phyloP scores from a whole-genome alignment of 1,284 basidiomycete species.

The Mycena sp. region DNA sequence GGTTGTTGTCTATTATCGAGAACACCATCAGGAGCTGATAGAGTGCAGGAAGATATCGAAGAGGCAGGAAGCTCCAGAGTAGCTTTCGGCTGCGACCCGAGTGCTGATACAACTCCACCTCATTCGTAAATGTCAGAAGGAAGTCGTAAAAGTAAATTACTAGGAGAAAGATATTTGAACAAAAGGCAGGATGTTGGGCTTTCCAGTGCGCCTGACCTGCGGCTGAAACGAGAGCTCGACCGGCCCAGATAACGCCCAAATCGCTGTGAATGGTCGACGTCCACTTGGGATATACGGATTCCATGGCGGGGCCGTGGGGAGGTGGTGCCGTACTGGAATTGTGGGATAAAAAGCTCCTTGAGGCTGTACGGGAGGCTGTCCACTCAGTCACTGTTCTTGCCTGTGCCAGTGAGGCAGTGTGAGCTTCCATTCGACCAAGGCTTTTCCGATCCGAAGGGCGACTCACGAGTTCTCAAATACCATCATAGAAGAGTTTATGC shows the following conservation, averaged over 20 bases:
- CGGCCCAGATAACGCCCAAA: not conserved
- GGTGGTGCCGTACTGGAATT: no score
- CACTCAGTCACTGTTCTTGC: no score
- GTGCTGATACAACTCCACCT: constrained; percentile 12
- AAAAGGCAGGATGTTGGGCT: not conserved
- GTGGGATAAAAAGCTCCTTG: no score
- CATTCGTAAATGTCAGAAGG: not conserved
- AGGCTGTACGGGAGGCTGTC: no score
- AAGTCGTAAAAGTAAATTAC: constrained; percentile 14
- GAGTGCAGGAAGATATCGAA: constrained; percentile 6
- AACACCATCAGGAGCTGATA: constrained; percentile 15
- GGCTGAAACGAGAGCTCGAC: constrained; percentile 3
- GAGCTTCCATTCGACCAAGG: no score
- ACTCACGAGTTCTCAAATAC: no score
- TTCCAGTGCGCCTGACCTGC: not conserved
- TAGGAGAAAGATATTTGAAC: not conserved
- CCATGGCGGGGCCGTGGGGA: no score
- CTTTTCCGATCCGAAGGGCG: no score
- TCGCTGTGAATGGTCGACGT: not conserved
- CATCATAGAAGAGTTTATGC: no score
- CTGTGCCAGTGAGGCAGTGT: no score
- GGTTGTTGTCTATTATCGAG: not conserved
- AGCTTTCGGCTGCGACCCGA: not conserved
- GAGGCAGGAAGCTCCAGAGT: constrained; percentile 6
- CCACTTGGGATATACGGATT: no score